Percentiles rank a stretch among this genome's conserved stretches.
These are phyloP conservation scores for Penicillium coprophilum DNA, from an alignment of 495 filamentous ascomycete genomes.

Conservation along the genomic window DNA sequence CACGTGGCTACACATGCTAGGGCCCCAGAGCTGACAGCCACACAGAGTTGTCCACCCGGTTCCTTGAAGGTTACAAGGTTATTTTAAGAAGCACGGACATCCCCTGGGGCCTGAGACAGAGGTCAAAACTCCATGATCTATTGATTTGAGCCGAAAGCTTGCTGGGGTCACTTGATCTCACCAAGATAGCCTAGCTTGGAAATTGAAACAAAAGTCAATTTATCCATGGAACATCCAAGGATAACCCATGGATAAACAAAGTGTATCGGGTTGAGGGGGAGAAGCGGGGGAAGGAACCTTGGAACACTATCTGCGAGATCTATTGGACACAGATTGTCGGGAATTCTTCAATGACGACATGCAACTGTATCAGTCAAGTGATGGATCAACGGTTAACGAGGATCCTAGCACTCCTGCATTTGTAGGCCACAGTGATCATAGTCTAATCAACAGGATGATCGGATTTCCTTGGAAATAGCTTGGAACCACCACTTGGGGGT, in stretches of 20 bases:
- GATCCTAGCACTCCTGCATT: background rate
- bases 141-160: slow-evolving; percentile 4
- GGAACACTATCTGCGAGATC: background rate
- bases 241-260: background rate
- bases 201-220: background rate
- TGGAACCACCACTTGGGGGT: background rate
- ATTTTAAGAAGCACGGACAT: background rate
- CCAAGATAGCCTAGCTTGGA: background rate
- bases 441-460: background rate
- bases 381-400: slow-evolving; percentile 1
- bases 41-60: background rate
- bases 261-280: slow-evolving; percentile 2
- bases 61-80: background rate
- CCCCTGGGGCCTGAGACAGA: background rate
- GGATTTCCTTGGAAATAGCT: background rate
- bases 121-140: background rate
- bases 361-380: background rate
- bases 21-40: background rate
- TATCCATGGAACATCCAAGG: background rate
- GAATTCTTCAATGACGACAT: slow-evolving; percentile 5
- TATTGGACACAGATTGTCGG: slow-evolving; percentile 2
- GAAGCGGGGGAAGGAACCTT: slow-evolving; percentile 3
- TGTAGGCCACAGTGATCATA: background rate
- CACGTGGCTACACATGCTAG: slow-evolving; percentile 6
- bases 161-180: slow-evolving; percentile 8